Evolutionary conservation across 2,329 filamentous ascomycete genomes (phyloP).

Genomic region (Phyllosticta ampelicida): DNA sequence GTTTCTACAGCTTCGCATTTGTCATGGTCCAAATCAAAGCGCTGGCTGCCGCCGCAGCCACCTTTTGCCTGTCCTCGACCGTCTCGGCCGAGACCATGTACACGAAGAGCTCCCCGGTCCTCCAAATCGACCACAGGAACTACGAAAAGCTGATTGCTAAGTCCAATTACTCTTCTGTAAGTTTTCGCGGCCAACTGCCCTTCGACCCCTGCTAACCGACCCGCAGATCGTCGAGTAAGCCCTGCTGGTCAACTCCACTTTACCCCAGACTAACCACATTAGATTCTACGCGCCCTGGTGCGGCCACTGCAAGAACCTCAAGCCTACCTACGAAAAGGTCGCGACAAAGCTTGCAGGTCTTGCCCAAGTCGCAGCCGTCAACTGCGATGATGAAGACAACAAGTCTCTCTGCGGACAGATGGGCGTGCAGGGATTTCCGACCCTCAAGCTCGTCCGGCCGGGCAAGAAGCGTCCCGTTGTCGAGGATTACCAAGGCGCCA

Average conservation of each 20-base stretch:
- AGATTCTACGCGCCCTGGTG: constrained; percentile 98
- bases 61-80: constrained; percentile 55
- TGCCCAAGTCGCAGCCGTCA: constrained; percentile 85
- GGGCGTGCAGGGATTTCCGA: constrained; percentile 90
- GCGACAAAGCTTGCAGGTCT: constrained; percentile 82
- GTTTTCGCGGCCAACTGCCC: constrained; percentile 19
- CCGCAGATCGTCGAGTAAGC: constrained; percentile 21
- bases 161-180: constrained; percentile 85
- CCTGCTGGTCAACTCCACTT: constrained; percentile 1
- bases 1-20: constrained; percentile 7
- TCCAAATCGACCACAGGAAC: constrained; percentile 68
- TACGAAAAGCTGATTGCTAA: constrained; percentile 76
- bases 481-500: constrained; percentile 80
- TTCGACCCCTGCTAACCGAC: neutral
- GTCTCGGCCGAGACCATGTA: constrained; percentile 65
- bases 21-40: constrained; percentile 27
- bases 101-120: constrained; percentile 72
- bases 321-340: constrained; percentile 90
- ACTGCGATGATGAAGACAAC: constrained; percentile 91
- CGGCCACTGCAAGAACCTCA: constrained; percentile 91
- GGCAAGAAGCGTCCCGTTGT: constrained; percentile 75
- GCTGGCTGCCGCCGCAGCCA: constrained; percentile 44
- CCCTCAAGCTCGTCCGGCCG: constrained; percentile 84
- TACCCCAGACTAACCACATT: constrained; percentile 23
- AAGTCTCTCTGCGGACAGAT: constrained; percentile 76